These are phyloP conservation scores for Crassisporium funariophilum DNA, from an alignment of 768 basidiomycete species.

Conservation along the genomic window DNA sequence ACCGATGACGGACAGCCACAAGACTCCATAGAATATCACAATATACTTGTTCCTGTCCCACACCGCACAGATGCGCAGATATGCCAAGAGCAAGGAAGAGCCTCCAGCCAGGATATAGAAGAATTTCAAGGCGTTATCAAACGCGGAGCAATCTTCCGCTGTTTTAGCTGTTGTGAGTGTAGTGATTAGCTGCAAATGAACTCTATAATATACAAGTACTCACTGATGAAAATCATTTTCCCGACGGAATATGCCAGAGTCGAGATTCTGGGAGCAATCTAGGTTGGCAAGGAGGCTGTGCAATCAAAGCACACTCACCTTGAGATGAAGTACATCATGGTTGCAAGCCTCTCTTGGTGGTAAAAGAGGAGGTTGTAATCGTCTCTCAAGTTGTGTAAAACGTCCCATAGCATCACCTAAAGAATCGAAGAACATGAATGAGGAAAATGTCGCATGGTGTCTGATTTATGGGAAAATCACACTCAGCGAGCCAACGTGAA, in stretches of 20 bases:
- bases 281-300: constrained; percentile 15
- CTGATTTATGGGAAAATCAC: no score
- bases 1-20: neutral
- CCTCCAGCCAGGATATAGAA: neutral
- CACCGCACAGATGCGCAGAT: neutral
- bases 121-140: neutral
- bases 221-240: constrained; percentile 3
- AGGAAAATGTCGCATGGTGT: no score
- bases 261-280: constrained; percentile 22
- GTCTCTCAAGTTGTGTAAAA: neutral
- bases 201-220: neutral
- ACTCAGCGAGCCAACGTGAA: no score
- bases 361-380: neutral
- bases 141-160: neutral
- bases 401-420: constrained; percentile 6
- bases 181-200: no score
- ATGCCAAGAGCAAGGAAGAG: neutral
- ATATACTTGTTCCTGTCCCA: neutral
- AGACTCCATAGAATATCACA: neutral
- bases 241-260: constrained; percentile 19
- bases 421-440: no score
- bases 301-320: constrained; percentile 17
- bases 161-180: neutral
- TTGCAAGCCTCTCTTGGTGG: constrained; percentile 6
- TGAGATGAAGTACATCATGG: constrained; percentile 24